phyloP scores from a whole-genome alignment of 176 grass and related monocot species.

The Carex littledalei region DNA sequence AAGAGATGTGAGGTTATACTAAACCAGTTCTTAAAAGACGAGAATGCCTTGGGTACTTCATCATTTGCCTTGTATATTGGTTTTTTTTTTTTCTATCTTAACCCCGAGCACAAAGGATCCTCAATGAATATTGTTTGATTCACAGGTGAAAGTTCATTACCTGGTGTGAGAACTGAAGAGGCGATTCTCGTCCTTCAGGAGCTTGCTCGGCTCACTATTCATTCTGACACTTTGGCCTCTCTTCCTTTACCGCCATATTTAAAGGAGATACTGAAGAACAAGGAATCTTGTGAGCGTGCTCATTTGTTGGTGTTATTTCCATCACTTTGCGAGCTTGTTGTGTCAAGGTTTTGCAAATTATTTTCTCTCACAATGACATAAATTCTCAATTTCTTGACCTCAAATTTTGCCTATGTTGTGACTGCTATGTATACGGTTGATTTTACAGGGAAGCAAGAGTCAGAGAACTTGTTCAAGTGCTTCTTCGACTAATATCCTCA shows the following conservation, averaged over 20 bases:
- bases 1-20: constrained; percentile 85
- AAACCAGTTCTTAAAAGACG: constrained; percentile 81
- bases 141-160: constrained; percentile 75
- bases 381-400: background rate
- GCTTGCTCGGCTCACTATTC: constrained; percentile 78
- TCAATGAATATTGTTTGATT: constrained; percentile 28
- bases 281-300: constrained; percentile 39
- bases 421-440: background rate
- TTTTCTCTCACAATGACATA: background rate
- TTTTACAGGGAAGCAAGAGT: constrained; percentile 72
- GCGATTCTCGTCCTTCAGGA: constrained; percentile 80
- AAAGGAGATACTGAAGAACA: constrained; percentile 47
- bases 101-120: background rate
- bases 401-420: background rate
- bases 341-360: constrained; percentile 69
- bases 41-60: constrained; percentile 72
- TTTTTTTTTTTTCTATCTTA: background rate
- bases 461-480: constrained; percentile 82
- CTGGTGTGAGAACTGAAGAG: constrained; percentile 75
- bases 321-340: constrained; percentile 79
- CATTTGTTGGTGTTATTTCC: constrained; percentile 92
- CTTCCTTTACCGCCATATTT: constrained; percentile 61
- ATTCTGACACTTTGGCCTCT: constrained; percentile 44
- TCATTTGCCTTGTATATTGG: constrained; percentile 16
- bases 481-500: constrained; percentile 63